A percentile compares a stretch with the other conserved stretches of the same genome.
Conservation (phyloP, 192 early-diverging fungal genomes). For the Backusella mclennaniae region DNA sequence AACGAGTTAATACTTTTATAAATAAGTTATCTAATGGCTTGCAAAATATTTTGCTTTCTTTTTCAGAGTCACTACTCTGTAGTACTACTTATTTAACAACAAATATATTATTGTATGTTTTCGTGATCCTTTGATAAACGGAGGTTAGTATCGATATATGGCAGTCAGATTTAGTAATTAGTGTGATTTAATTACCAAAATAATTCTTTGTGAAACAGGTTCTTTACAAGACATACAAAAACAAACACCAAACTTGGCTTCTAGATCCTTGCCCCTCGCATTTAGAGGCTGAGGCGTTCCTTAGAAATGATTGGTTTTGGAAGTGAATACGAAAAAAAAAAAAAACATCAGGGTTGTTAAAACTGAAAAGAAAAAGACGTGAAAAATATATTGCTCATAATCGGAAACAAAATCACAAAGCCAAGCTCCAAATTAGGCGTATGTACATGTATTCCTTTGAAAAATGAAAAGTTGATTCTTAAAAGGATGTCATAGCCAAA, state of each 20-base stretch:
- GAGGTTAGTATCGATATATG: neutral
- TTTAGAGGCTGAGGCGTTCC: neutral
- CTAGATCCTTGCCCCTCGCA: neutral
- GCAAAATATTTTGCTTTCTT: neutral
- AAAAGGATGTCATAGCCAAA: neutral
- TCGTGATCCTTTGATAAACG: neutral
- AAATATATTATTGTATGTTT: neutral
- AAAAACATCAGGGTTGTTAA: neutral
- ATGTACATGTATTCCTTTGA: neutral
- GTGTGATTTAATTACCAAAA: slow-evolving; percentile 3
- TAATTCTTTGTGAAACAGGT: slow-evolving; percentile 2
- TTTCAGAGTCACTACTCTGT: neutral
- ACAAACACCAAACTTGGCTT: neutral
- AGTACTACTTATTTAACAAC: neutral
- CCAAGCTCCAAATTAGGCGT: neutral
- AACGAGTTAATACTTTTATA: neutral
- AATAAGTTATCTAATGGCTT: neutral
- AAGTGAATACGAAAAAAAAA: neutral
- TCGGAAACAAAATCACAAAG: neutral
- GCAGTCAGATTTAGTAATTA: neutral
- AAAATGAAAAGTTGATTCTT: neutral
- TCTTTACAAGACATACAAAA: neutral
- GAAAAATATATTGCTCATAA: neutral
- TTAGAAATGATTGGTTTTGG: neutral
- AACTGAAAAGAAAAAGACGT: neutral